Percentiles rank a stretch among this genome's conserved stretches.
These are phyloP conservation scores for Hygrophoropsis aurantiaca DNA, from an alignment of 768 basidiomycete genomes.

Conservation along the genomic window DNA sequence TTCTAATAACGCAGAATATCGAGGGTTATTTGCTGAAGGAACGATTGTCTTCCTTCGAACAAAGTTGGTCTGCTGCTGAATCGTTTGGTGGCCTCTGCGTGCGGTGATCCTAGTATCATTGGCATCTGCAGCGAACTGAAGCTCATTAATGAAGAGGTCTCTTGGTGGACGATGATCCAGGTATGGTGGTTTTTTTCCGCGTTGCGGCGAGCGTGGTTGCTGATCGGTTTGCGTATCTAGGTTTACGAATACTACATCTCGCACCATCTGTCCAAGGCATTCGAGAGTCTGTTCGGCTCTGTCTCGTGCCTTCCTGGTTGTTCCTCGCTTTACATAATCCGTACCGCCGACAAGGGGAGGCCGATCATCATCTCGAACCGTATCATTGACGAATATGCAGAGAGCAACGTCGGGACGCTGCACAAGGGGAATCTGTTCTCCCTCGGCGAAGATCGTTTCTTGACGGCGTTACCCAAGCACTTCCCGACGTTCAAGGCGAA, in stretches of 20 bases:
- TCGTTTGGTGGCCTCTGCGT: conserved; percentile 80
- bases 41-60: too few species aligned
- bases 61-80: too few species aligned
- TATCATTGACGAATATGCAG: conserved; percentile 93
- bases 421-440: conserved; percentile 97
- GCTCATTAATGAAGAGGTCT: conserved; percentile 86
- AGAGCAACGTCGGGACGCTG: conserved; percentile 89
- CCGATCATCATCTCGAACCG: conserved; percentile 96
- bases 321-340: conserved; percentile 92
- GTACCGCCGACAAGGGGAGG: conserved; percentile 93
- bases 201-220: not conserved
- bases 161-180: conserved; percentile 99
- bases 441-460: conserved; percentile 93
- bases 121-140: conserved; percentile 96
- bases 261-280: conserved; percentile 91
- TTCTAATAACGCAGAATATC: too few species aligned
- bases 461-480: conserved; percentile 93
- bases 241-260: conserved; percentile 96
- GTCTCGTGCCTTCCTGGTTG: conserved; percentile 96
- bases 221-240: conserved; percentile 15
- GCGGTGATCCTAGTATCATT: conserved; percentile 87
- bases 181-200: conserved; percentile 30
- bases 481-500: conserved; percentile 96
- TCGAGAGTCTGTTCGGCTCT: conserved; percentile 90
- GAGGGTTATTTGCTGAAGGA: too few species aligned